Conservation (phyloP, 2,329 filamentous ascomycete genomes). For the Cercospora nicotianae region DNA sequence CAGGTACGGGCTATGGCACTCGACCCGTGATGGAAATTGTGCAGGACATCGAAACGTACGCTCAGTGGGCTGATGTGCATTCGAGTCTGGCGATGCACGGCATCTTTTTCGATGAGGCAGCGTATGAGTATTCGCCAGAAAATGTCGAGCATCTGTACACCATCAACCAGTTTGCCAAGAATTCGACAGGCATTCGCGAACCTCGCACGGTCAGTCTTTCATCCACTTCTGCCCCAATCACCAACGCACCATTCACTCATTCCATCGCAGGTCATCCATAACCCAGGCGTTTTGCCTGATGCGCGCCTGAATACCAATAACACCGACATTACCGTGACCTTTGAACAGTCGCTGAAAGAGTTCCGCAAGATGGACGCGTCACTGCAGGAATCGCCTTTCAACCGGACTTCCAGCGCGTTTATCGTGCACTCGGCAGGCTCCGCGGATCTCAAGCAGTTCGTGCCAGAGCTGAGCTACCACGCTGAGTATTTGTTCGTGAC, state of each 20-base stretch:
- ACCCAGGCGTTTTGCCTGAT: conserved; percentile 27
- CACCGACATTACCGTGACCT: conserved; percentile 30
- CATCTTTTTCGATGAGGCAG: conserved; percentile 35
- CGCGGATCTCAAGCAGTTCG: conserved; percentile 20
- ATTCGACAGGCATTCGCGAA: conserved; percentile 17
- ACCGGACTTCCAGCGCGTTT: conserved; percentile 20
- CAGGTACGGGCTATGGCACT: conserved; percentile 25
- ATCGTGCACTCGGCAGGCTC: conserved; percentile 28
- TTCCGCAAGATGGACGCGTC: conserved; percentile 10
- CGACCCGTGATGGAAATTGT: conserved; percentile 21
- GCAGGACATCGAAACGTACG: conserved; percentile 30
- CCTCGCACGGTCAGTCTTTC: conserved; percentile 19
- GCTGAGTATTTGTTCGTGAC: conserved; percentile 26
- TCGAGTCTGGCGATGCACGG: conserved; percentile 30
- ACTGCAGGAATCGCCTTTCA: conserved; percentile 17
- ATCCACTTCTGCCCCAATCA: background rate
- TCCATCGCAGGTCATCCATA: conserved; percentile 28
- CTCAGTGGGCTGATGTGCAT: conserved; percentile 25
- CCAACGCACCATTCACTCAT: background rate
- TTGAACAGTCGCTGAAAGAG: conserved; percentile 26
- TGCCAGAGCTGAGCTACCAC: conserved; percentile 18
- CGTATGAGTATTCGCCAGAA: conserved; percentile 20
- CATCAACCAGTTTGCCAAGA: conserved; percentile 25
- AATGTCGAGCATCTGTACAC: conserved; percentile 14
- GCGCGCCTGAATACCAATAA: conserved; percentile 13